Base-by-base conservation (phyloP, 148 eudicot genomes). In the Camellia japonica region DNA sequence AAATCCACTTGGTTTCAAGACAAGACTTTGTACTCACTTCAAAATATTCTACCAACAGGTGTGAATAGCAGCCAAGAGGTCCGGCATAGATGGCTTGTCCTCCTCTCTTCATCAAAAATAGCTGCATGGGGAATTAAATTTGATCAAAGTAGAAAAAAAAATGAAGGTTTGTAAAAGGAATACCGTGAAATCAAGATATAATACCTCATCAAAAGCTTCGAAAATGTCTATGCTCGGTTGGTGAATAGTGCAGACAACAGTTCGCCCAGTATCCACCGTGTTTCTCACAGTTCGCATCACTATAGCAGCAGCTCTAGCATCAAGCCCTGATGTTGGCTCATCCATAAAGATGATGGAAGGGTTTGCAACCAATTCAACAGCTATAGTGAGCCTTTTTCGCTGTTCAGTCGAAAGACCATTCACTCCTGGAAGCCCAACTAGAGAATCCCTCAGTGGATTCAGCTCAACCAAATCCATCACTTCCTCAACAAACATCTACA, bases 341-440 rank as follows among this genome's bases (percentile, higher is more conserved):
- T 88, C 90, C 90, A 88, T 85, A 80, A 88, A 88, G 46, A 88
- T 88, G 65, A 88, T 86, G 30, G 90, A 85, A 20, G 90, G 90
- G 72, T 85, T 88, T 7, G 90, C 90, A 55, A 88, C 90, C 59
- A 88, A 75, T 73, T 88, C 90, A 41, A 88, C 88, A 0, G 90
- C 90, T 79, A 88, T 86, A 3, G 90, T 88, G 13, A 88, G 82
- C 77, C 90, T 82, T 75, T 88, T 88, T 80, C 90, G 84, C 71
- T 88, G 90, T 64, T 88, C 90, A 49, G 88, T 88, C 23, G 90
- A 88, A 46, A 88, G 78, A 78, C 90, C 90, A 52, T 88, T 74
- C 16, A 85, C 85, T 30, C 88, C 90, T 5, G 90, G 90, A 68
- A 88, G 88, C 10, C 90, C 90, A 56, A 88, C 90, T 61, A 88